These are phyloP conservation scores for Diutina ranongensis DNA, from an alignment of 1,139 yeast species.

Conservation along the genomic window DNA sequence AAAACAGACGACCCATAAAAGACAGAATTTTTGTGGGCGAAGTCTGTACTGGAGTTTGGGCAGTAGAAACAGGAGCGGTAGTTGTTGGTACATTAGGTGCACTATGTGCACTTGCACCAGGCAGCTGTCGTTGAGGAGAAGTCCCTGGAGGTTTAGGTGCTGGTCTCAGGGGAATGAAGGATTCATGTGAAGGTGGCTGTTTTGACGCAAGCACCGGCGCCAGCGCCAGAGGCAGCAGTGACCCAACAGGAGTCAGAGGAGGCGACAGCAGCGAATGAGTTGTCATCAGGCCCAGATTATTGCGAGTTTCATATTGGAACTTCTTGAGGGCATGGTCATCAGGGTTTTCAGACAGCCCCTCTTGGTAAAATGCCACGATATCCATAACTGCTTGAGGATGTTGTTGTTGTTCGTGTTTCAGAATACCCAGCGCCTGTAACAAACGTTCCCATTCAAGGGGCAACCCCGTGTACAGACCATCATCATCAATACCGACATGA, in stretches of 20 bases:
- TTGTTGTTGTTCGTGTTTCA: constrained; percentile 73
- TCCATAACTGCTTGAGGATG: constrained; percentile 94
- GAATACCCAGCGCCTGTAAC: constrained; percentile 75
- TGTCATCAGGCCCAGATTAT: constrained; percentile 2
- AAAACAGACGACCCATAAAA: constrained; percentile 24
- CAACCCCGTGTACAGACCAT: constrained; percentile 81
- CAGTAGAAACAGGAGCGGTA: neutral
- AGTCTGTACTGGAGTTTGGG: neutral
- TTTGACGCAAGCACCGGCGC: neutral
- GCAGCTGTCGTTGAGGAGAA: neutral
- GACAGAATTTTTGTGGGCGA: constrained; percentile 11
- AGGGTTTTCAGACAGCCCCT: constrained; percentile 35
- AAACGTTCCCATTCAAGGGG: constrained; percentile 89
- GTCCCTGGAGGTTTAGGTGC: constrained; percentile 46
- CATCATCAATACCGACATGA: constrained; percentile 84
- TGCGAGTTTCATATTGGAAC: constrained; percentile 27
- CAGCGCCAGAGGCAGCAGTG: constrained; percentile 3
- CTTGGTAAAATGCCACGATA: constrained; percentile 80
- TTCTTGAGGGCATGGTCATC: constrained; percentile 68
- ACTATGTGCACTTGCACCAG: neutral
- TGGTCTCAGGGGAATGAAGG: constrained; percentile 53
- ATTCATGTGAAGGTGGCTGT: neutral
- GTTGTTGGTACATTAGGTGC: too few species aligned
- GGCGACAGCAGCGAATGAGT: constrained; percentile 1
- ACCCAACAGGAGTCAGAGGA: neutral